phyloP scores from a whole-genome alignment of 352 stramenopile species.

The Globisporangium yorkense region DNA sequence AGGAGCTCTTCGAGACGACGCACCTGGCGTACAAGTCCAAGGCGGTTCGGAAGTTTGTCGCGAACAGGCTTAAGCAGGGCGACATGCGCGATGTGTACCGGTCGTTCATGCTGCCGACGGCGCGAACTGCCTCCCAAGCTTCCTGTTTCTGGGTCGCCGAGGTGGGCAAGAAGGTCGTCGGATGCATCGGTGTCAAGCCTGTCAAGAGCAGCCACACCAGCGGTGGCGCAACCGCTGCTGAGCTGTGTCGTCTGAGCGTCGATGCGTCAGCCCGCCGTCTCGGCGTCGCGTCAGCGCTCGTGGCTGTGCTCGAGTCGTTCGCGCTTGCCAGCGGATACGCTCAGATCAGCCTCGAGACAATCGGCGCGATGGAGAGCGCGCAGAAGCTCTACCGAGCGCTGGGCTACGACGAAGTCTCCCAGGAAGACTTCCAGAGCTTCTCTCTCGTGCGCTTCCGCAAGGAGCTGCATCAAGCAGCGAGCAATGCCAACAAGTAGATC shows the following conservation, averaged over 20 bases:
- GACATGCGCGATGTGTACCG: slow-evolving; percentile 49
- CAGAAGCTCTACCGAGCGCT: slow-evolving; percentile 42
- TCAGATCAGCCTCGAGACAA: slow-evolving; percentile 51
- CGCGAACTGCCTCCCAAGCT: slow-evolving; percentile 13
- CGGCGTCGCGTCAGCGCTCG: slow-evolving; percentile 42
- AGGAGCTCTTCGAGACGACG: slow-evolving; percentile 51
- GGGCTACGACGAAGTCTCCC: slow-evolving; percentile 32
- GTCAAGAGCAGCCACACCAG: not conserved
- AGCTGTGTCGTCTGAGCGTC: slow-evolving; percentile 64
- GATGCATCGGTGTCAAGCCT: slow-evolving; percentile 55
- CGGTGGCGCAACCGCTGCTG: slow-evolving; percentile 13
- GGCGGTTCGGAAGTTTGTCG: slow-evolving; percentile 65
- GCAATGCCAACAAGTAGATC: too few relatives aligned
- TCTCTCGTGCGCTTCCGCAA: slow-evolving; percentile 53
- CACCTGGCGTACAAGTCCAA: slow-evolving; percentile 58
- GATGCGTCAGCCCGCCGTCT: slow-evolving; percentile 27
- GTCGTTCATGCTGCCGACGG: slow-evolving; percentile 23
- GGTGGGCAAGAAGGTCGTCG: slow-evolving; percentile 29
- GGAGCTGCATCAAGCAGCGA: slow-evolving; percentile 8
- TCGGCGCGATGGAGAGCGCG: slow-evolving; percentile 48
- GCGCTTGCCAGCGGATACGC: slow-evolving; percentile 19
- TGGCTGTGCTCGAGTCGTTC: slow-evolving; percentile 39
- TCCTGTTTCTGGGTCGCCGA: slow-evolving; percentile 59
- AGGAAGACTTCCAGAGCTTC: slow-evolving; percentile 31
- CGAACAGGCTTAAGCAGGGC: slow-evolving; percentile 39